Evolutionary conservation across 2,329 filamentous ascomycete species (phyloP).

Genomic region (Ophiostoma sp.): DNA sequence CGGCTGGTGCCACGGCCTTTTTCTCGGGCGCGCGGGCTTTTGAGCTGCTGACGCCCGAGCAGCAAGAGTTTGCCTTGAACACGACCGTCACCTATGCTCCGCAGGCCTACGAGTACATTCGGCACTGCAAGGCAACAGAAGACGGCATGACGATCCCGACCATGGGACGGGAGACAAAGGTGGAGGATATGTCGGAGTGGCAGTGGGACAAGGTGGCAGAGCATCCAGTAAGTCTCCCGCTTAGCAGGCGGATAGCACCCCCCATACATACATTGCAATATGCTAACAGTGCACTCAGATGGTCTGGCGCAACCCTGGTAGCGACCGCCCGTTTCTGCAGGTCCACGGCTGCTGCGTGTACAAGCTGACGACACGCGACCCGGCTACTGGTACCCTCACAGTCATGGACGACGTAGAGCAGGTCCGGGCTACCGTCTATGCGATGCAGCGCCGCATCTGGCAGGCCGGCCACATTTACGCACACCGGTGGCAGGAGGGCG

Average conservation of each 20-base stretch:
- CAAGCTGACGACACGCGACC: constrained; percentile 25
- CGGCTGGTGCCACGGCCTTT: constrained; percentile 28
- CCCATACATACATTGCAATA: not conserved
- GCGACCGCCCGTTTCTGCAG: constrained; percentile 26
- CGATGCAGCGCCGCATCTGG: constrained; percentile 26
- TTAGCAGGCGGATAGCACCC: not conserved
- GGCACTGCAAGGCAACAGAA: constrained; percentile 47
- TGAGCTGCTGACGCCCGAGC: constrained; percentile 26
- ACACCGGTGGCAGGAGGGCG: constrained; percentile 75
- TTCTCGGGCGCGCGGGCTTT: constrained; percentile 28
- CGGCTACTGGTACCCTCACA: constrained; percentile 8
- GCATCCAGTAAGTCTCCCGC: constrained; percentile 23
- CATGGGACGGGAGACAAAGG: constrained; percentile 23
- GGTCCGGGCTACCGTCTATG: constrained; percentile 23
- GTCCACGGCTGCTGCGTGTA: constrained; percentile 29
- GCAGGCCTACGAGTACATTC: constrained; percentile 29
- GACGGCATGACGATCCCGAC: constrained; percentile 28
- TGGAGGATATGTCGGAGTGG: constrained; percentile 21
- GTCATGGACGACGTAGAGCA: constrained; percentile 30
- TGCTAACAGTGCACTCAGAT: constrained; percentile 37
- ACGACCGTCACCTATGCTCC: constrained; percentile 29
- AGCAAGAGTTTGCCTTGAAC: constrained; percentile 28
- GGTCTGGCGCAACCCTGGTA: constrained; percentile 74
- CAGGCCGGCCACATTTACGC: constrained; percentile 67
- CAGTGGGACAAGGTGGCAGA: constrained; percentile 29